Evolutionary conservation across 352 stramenopile species (phyloP).

Genomic region (Pythium guiyangense): DNA sequence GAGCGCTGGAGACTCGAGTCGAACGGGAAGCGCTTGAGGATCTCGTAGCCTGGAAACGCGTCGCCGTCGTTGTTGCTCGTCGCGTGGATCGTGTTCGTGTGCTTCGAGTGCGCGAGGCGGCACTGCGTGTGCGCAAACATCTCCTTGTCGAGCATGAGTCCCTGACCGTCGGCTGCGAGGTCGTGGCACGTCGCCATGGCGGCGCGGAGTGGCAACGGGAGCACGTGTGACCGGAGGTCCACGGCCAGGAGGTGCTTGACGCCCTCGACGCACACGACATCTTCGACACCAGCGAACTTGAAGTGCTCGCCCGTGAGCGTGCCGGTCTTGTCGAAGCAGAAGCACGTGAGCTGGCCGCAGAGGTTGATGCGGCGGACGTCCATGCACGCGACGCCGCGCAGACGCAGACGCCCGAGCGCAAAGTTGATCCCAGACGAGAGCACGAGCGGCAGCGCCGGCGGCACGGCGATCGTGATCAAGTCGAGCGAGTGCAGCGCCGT

Average conservation of each 20-base stretch:
- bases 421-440: constrained; percentile 50
- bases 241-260: neutral
- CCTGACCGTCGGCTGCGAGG: constrained; percentile 30
- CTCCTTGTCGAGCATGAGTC: constrained; percentile 40
- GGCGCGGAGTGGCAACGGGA: constrained; percentile 17
- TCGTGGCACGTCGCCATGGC: constrained; percentile 49
- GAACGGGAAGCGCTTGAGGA: constrained; percentile 47
- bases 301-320: constrained; percentile 70
- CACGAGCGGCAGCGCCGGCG: constrained; percentile 49
- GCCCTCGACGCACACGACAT: neutral
- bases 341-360: constrained; percentile 59
- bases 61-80: neutral
- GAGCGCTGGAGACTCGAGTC: constrained; percentile 39
- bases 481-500: constrained; percentile 32
- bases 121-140: constrained; percentile 44
- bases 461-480: constrained; percentile 57
- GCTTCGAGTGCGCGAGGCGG: constrained; percentile 20
- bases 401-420: constrained; percentile 35
- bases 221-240: constrained; percentile 6
- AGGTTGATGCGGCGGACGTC: constrained; percentile 64
- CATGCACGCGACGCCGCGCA: constrained; percentile 49
- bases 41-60: constrained; percentile 19
- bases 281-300: constrained; percentile 29
- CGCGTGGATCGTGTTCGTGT: constrained; percentile 18
- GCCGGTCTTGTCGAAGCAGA: constrained; percentile 82